phyloP scores from a whole-genome alignment of 1,284 basidiomycete genomes.

The Irpex sp. region DNA sequence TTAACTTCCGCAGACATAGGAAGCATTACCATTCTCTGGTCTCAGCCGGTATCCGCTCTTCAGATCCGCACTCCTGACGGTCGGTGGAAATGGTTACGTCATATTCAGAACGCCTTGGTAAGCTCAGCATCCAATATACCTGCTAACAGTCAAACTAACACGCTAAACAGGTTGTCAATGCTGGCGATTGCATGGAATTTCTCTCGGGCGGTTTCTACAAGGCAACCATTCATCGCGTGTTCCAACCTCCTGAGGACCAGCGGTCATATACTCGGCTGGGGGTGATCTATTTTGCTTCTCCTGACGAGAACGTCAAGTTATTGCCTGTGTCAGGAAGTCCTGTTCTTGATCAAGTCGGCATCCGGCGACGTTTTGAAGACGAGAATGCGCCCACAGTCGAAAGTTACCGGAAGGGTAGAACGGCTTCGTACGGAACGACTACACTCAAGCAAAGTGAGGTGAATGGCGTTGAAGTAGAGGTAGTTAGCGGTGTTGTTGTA shows the following conservation, averaged over 20 bases:
- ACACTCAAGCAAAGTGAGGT: constrained; percentile 31
- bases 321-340: constrained; percentile 27
- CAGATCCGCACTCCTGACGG: constrained; percentile 52
- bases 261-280: constrained; percentile 38
- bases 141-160: too few species aligned
- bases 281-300: constrained; percentile 39
- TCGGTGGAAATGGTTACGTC: constrained; percentile 55
- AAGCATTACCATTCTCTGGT: constrained; percentile 51
- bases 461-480: constrained; percentile 37
- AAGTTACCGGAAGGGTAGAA: constrained; percentile 36
- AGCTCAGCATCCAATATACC: not conserved
- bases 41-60: constrained; percentile 54
- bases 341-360: constrained; percentile 28
- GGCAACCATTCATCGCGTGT: constrained; percentile 39
- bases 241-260: constrained; percentile 48
- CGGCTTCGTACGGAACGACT: constrained; percentile 30
- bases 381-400: constrained; percentile 33
- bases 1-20: constrained; percentile 41
- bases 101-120: constrained; percentile 58
- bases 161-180: constrained; percentile 33
- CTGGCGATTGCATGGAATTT: constrained; percentile 41
- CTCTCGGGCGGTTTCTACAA: constrained; percentile 43
- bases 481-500: constrained; percentile 40
- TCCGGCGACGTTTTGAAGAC: constrained; percentile 28
- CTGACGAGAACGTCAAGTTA: constrained; percentile 29